Conservation (phyloP, 306 rosid species). For the Oxytropis ochrocephala region DNA sequence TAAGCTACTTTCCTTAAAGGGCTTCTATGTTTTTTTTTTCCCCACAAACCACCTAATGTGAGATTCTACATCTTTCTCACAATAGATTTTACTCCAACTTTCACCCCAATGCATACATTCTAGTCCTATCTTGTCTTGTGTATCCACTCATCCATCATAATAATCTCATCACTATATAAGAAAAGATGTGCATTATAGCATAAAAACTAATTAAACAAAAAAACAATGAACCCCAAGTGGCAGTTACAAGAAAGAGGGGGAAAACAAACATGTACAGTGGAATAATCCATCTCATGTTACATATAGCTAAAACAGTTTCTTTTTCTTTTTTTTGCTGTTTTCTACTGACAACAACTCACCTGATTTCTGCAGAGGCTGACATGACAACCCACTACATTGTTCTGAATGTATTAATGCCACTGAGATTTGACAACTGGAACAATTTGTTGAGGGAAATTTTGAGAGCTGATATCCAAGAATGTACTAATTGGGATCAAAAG, state of each 20-base stretch:
- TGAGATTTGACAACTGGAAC: conserved; percentile 11
- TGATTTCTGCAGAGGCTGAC: not conserved
- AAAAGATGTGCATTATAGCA: not conserved
- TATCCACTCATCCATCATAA: not conserved
- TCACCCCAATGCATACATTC: not conserved
- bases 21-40: not conserved
- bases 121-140: not conserved
- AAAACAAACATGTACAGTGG: not conserved
- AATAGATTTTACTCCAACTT: not conserved
- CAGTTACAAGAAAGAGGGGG: not conserved
- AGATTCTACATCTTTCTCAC: not conserved
- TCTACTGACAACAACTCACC: conserved; percentile 1
- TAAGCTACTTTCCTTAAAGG: not conserved
- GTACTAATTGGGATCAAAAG: not conserved
- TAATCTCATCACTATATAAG: not conserved
- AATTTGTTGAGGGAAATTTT: not conserved
- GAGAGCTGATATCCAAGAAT: conserved; percentile 1
- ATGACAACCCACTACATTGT: not conserved
- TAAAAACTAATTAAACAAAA: not conserved
- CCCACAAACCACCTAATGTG: not conserved
- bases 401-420: not conserved
- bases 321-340: not conserved
- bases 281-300: not conserved
- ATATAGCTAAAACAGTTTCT: not conserved
- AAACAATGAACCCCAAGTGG: not conserved